Base-by-base conservation (phyloP, 108 stramenopile species). In the Conticribra guillardii region DNA sequence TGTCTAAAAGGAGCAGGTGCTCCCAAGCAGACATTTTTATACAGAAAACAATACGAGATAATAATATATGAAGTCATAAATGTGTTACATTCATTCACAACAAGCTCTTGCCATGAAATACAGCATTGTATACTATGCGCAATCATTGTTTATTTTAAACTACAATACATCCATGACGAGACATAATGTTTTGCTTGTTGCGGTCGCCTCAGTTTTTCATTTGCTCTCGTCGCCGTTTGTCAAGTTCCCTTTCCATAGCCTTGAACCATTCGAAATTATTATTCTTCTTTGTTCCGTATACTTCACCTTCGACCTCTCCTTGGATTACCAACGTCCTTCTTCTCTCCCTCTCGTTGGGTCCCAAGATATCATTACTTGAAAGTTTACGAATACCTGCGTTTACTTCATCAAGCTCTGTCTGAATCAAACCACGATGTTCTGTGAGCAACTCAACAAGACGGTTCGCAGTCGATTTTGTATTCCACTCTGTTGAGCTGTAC, bases 361-460 rank as follows among this genome's bases (percentile, higher is more conserved):
- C 58, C 2, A 69, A 49, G 32, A 49, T 49, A 31, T 58, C 68
- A 16, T 27, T 58, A 11, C n/a, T 14, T 9, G 27, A 41, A 14
- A 60, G 46, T 17, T 19, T 33, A 4, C 64, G 64, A 2, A 2
- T 9, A n/a, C 51, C 51, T 5, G 29, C 7, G 2, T 18, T 19
- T 2, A 65, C 3, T 16, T 52, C 64, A 32, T 51, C 64, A 52
- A 65, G 50, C 30, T 65, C 64, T 34, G 34, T 23, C n/a, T 28
- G 18, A 22, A 65, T 21, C 21, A 34, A 3, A 14, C 26, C 14
- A 19, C 24, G 27, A 27, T 65, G 64, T 32, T 65, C 64, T 26
- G 52, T 48, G 3, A 65, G 34, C 8, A 65, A 46, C 1, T 31
- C 28, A 16, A 65, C 64, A 31, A 53, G 29, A 8, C 64, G 23